phyloP scores from a whole-genome alignment of 2,329 filamentous ascomycete species.

The Phaeoacremonium minimum region DNA sequence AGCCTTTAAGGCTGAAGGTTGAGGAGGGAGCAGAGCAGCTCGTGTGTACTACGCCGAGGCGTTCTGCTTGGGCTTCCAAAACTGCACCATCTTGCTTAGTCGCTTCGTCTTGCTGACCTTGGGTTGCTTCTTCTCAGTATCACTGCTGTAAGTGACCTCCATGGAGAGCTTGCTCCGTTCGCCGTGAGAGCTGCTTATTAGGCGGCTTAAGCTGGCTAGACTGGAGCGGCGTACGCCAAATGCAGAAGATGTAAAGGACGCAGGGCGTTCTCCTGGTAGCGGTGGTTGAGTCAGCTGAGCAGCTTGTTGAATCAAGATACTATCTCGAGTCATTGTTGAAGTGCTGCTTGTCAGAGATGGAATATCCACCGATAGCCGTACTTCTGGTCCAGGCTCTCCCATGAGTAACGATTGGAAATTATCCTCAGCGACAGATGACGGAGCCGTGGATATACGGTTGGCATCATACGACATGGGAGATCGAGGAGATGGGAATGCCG shows the following conservation, averaged over 20 bases:
- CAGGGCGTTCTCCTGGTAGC: constrained; percentile 53
- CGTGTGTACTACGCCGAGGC: constrained; percentile 2
- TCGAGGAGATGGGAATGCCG: constrained; percentile 67
- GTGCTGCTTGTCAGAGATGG: constrained; percentile 73
- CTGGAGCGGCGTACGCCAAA: constrained; percentile 71
- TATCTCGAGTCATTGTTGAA: constrained; percentile 72
- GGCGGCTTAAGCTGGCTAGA: constrained; percentile 69
- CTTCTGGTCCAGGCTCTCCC: constrained; percentile 69
- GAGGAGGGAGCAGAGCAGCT: neutral
- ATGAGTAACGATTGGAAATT: constrained; percentile 68
- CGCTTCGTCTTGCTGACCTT: constrained; percentile 64
- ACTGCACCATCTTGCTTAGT: constrained; percentile 71
- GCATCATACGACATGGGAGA: constrained; percentile 66
- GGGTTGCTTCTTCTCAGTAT: constrained; percentile 51
- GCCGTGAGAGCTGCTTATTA: constrained; percentile 71
- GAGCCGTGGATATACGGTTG: constrained; percentile 69
- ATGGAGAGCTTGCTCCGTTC: constrained; percentile 72
- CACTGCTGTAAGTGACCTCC: constrained; percentile 55
- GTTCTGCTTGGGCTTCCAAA: constrained; percentile 63
- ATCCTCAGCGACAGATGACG: constrained; percentile 69
- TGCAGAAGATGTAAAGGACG: constrained; percentile 56
- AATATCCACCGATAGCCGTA: constrained; percentile 65
- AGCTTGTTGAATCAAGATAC: constrained; percentile 38
- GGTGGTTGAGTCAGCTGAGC: constrained; percentile 44
- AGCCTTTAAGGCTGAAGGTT: no score